Base-by-base conservation (phyloP, 805 yeast species). In the Cyberlindnera amylophila region DNA sequence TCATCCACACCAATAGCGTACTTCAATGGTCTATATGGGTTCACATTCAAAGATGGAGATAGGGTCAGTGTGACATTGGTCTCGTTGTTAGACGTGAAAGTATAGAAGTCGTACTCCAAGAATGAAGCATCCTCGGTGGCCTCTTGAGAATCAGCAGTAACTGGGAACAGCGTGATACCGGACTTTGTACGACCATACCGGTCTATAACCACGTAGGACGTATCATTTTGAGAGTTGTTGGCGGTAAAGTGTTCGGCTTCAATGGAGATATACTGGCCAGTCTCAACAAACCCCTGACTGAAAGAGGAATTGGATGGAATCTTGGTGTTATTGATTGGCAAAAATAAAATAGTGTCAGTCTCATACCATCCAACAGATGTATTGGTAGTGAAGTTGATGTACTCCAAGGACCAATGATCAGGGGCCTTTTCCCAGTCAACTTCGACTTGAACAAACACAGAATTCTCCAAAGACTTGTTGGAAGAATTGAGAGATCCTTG, bases 371-470 rank as follows among this genome's bases (percentile, higher is more conserved):
- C 34, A 13, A 10, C 31, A 6, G 49, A 45, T 3, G 36, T 42
- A 19, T 45, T 45, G 2, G 49, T 45, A 31, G 49, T 45, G 28
- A 45, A 41, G 34, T 45, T 45, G 38, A 45, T 39, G 30, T 45
- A 38, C 35, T 45, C 41, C 14, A 45, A 31, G 11, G 43, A 38
- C 42, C 42, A 45, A 15, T 36, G 19, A 7, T 26, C 18, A 26
- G 49, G 49, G n/a, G 49, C 49, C 9, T 26, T 35, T 28, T 34
- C 42, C 49, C 49, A 45, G 23, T 45, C 49, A n/a, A 45, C 44
- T 6, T 32, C 37, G 5, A 45, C 44, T 7, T 28, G 27, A 4
- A 41, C 46, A 18, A 28, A 26, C 8, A 45, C 11, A 8, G 45
- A 41, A 29, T 45, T 45, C 26, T 40, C 42, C 23, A 41, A 4